Conservation (phyloP, 805 yeast species). For the Schwanniomyces sp. region DNA sequence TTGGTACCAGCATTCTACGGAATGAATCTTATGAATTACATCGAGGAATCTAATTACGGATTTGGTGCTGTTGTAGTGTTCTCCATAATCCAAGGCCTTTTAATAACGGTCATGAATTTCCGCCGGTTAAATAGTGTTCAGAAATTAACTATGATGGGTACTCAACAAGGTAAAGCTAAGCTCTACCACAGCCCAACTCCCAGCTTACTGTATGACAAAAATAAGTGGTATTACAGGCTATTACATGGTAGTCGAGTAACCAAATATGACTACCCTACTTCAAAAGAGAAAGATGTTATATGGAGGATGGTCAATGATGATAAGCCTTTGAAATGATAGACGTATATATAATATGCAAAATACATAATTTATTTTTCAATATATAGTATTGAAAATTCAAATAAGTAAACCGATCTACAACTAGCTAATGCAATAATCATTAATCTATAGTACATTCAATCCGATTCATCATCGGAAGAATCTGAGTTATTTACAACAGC, state of each 20-base stretch:
- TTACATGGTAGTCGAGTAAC: conserved; percentile 27
- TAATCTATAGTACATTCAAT: conserved; percentile 4
- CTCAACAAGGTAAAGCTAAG: conserved; percentile 1
- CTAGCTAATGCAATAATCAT: neutral
- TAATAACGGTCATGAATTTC: conserved; percentile 57
- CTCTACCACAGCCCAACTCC: conserved; percentile 7
- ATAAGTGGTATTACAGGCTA: conserved; percentile 18
- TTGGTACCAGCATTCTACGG: conserved; percentile 87
- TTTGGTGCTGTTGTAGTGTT: conserved; percentile 56
- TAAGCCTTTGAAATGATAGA: conserved; percentile 14
- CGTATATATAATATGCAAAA: neutral
- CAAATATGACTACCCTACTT: conserved; percentile 31
- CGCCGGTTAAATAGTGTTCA: conserved; percentile 61
- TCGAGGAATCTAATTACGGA: conserved; percentile 67
- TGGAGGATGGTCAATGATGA: conserved; percentile 47
- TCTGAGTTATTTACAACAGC: conserved; percentile 22
- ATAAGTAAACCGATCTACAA: neutral
- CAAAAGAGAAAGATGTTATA: conserved; percentile 35
- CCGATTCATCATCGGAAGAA: conserved; percentile 19
- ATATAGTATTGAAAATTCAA: neutral
- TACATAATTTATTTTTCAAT: neutral
- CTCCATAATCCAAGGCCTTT: conserved; percentile 53
- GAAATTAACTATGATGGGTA: conserved; percentile 58
- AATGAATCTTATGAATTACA: conserved; percentile 77
- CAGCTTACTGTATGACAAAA: conserved; percentile 8